Evolutionary conservation across 2,329 filamentous ascomycete species (phyloP), one percentile per base, ranked within the genome.

Genomic region (Alternaria conjuncta): DNA sequence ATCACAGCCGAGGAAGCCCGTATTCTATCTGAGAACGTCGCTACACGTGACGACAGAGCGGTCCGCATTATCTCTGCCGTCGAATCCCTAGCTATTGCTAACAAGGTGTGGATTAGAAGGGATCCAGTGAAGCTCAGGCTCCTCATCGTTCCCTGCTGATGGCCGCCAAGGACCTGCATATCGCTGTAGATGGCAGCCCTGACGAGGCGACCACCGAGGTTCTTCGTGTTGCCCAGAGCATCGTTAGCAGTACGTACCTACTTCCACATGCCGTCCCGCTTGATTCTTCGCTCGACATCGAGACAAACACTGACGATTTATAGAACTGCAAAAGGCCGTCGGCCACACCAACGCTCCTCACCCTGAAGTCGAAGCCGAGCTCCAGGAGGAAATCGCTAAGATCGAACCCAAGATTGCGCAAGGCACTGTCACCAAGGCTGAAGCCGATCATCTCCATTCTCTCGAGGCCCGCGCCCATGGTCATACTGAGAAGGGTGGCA

Each of bases 391-490:
- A 70, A 69, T 68, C 55, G 70, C 72, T 60, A 76, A 72, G 64
- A 71, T 79, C 61, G 69, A 75, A 55, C 71, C 73, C 62, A 78
- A 78, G 58, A 66, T 79, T 56, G 69, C 70, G 58, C 64, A 74
- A 57, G 76, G 72, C 46, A 73, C 73, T 7, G 74, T 82, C 60
- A 80, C 79, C 30, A 77, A 69, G 62, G 77, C 78, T 53, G 81
- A 83, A 57, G 81, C 81, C 28, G 73, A 79, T 55, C 75, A 76
- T 51, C 75, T 83, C 25, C 80, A 82, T 61, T 81, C 79, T 26
- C 79, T 81, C 50, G 81, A 83, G 65, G 76, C 78, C 57, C 78
- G 80, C 32, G 78, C 73, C 47, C 70, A 77, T 44, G 76, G 75
- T 6, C 72, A 76, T 47, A 77, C 75, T 4, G 75, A 78, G 65